A percentile compares a stretch with the other conserved stretches of the same genome.
Conservation (phyloP, 192 early-diverging fungal genomes). For the Coemansia sp. region DNA sequence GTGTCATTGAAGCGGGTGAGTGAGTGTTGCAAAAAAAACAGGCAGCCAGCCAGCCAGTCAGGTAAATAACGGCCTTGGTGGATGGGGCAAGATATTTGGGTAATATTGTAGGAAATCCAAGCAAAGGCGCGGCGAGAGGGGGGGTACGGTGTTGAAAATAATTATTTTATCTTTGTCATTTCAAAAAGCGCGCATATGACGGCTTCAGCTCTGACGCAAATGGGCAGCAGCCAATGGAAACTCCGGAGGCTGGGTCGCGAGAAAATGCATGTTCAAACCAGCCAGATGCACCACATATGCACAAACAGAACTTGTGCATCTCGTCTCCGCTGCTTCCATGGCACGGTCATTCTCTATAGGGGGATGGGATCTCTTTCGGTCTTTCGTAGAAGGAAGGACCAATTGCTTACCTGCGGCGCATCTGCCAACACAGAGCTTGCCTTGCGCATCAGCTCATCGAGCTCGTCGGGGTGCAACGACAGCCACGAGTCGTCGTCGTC, state of each 20-base stretch:
- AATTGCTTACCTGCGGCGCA: slow-evolving; percentile 29
- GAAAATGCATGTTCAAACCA: slow-evolving; percentile 22
- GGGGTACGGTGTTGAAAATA: not conserved
- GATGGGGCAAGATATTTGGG: not conserved
- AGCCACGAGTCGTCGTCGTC: slow-evolving; percentile 57
- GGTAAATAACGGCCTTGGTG: not conserved
- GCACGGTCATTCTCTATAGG: not conserved
- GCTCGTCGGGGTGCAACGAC: slow-evolving; percentile 35
- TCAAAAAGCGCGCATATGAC: not conserved
- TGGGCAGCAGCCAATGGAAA: slow-evolving; percentile 26
- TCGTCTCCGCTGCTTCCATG: not conserved
- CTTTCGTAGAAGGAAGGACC: not conserved
- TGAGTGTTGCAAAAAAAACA: too few relatives aligned
- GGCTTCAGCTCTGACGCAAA: not conserved
- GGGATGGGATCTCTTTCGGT: not conserved
- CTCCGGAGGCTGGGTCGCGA: slow-evolving; percentile 28
- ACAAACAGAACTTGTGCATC: not conserved
- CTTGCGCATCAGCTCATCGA: slow-evolving; percentile 49
- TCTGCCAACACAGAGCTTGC: slow-evolving; percentile 42
- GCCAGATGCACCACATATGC: slow-evolving; percentile 6
- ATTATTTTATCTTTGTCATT: not conserved
- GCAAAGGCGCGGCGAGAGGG: not conserved
- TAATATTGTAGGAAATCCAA: not conserved
- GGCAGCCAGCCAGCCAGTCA: not conserved
- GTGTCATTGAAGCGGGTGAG: too few relatives aligned